Evolutionary conservation across 768 basidiomycete species (phyloP).

Genomic region (Pleurotus giganteus): DNA sequence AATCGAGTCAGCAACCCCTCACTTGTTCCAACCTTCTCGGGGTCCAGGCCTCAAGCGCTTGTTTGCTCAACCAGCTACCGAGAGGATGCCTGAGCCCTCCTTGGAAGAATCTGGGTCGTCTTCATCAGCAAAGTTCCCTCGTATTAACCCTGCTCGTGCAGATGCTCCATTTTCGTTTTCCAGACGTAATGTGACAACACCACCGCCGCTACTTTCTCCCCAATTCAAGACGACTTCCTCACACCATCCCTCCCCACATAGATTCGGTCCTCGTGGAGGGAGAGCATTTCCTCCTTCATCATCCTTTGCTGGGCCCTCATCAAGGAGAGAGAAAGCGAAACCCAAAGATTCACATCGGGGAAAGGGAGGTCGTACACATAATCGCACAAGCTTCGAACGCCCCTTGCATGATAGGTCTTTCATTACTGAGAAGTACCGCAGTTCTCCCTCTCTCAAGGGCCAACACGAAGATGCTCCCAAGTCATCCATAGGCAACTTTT

Average conservation of each 20-base stretch:
- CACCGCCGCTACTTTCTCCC: slow-evolving; percentile 15
- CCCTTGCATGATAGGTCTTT: slow-evolving; percentile 33
- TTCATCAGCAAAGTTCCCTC: slow-evolving; percentile 20
- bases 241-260: slow-evolving; percentile 10
- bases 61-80: slow-evolving; percentile 38
- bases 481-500: slow-evolving; percentile 40
- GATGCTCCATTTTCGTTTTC: slow-evolving; percentile 20
- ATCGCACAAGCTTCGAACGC: slow-evolving; percentile 22
- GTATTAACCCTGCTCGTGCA: slow-evolving; percentile 5
- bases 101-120: slow-evolving; percentile 21
- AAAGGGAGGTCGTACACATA: not conserved
- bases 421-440: slow-evolving; percentile 29
- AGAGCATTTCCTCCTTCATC: not conserved
- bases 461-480: slow-evolving; percentile 34
- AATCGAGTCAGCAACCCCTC: slow-evolving; percentile 22
- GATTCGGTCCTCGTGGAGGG: not conserved
- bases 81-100: slow-evolving; percentile 14
- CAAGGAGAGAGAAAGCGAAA: not conserved
- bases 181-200: slow-evolving; percentile 14
- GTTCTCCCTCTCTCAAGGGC: slow-evolving; percentile 28
- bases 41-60: slow-evolving; percentile 41
- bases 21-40: slow-evolving; percentile 13
- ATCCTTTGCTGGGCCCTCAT: not conserved
- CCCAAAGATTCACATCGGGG: not conserved
- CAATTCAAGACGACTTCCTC: slow-evolving; percentile 26